phyloP scores from a whole-genome alignment of 2,329 filamentous ascomycete species.

The Colletotrichum chrysophilum region DNA sequence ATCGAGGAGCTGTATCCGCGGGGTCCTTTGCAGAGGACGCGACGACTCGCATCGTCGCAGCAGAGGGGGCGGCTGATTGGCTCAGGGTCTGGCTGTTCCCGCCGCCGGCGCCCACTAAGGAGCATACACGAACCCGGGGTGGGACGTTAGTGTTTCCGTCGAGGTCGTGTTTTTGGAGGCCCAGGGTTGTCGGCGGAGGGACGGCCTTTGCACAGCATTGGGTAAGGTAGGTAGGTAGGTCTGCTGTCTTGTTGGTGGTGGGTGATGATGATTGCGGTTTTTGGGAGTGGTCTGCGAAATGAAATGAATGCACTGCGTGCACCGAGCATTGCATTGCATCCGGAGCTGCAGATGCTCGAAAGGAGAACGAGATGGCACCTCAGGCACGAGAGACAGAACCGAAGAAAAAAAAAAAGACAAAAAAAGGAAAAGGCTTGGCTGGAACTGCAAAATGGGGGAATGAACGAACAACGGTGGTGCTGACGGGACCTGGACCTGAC shows the following conservation, averaged over 20 bases:
- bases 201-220: background rate
- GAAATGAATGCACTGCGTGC: background rate
- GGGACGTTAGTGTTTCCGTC: background rate
- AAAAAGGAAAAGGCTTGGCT: background rate
- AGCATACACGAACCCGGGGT: constrained; percentile 10
- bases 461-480: background rate
- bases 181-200: background rate
- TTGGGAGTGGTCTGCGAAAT: background rate
- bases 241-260: background rate
- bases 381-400: background rate
- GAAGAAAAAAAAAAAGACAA: background rate
- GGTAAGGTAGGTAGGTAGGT: background rate
- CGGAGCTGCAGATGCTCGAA: background rate
- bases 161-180: background rate
- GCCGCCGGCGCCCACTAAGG: constrained; percentile 6
- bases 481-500: background rate
- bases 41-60: background rate
- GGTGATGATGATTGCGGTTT: background rate
- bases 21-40: background rate
- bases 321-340: background rate
- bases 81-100: background rate
- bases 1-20: background rate
- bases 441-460: background rate
- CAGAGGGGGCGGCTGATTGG: background rate
- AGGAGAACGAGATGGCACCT: background rate